A percentile compares a stretch with the other conserved stretches of the same genome.
Conservation (phyloP, 2,329 filamentous ascomycete species). For the Calcarisporium arbuscula region DNA sequence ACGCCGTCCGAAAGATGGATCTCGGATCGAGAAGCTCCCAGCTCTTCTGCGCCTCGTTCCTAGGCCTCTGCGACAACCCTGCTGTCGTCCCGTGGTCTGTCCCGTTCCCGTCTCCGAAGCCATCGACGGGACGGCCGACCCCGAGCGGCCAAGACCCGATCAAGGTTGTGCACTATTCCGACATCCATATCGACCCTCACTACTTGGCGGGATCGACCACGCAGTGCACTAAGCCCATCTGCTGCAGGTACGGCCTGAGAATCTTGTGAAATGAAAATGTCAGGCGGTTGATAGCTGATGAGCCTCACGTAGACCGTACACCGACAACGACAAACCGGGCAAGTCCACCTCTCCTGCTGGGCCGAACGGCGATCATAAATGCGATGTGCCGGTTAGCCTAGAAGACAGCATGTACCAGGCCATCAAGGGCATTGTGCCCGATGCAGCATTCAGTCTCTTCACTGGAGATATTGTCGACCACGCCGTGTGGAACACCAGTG, state of each 20-base stretch:
- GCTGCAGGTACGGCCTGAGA: slow-evolving; percentile 38
- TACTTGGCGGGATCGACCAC: slow-evolving; percentile 48
- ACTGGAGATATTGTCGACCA: slow-evolving; percentile 54
- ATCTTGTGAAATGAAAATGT: neutral
- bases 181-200: slow-evolving; percentile 51
- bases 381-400: slow-evolving; percentile 43
- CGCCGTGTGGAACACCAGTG: slow-evolving; percentile 39
- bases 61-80: slow-evolving; percentile 48
- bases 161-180: slow-evolving; percentile 52
- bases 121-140: slow-evolving; percentile 25
- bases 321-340: slow-evolving; percentile 38
- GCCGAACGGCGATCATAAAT: slow-evolving; percentile 45
- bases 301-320: slow-evolving; percentile 33
- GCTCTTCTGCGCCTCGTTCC: slow-evolving; percentile 44
- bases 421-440: slow-evolving; percentile 38
- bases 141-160: slow-evolving; percentile 40
- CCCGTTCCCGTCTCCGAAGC: slow-evolving; percentile 36
- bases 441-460: slow-evolving; percentile 49
- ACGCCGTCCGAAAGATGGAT: slow-evolving; percentile 38
- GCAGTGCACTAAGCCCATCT: slow-evolving; percentile 53
- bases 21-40: slow-evolving; percentile 43
- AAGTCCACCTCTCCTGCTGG: slow-evolving; percentile 43
- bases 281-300: neutral
- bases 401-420: slow-evolving; percentile 50
- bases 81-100: slow-evolving; percentile 35